Evolutionary conservation across 441 rosid species (phyloP), one percentile per base, ranked within the genome.

Genomic region (Populus hybrid): DNA sequence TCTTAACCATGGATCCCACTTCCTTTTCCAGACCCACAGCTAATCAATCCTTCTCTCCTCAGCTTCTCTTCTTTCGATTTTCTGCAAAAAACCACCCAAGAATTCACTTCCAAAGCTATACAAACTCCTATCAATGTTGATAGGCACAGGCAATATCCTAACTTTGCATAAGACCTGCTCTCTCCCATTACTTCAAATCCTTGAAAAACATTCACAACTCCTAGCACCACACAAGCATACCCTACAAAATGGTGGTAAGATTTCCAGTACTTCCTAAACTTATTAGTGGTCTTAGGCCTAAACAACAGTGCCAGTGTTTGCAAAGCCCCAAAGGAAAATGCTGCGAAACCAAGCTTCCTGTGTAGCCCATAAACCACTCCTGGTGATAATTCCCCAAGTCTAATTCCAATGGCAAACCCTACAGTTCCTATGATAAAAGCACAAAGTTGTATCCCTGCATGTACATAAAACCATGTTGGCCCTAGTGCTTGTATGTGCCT

Each of bases 201-300:
- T 72, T 95, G 95, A 69, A 94, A 92, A 71, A 95, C 98, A 83
- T 95, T 94, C 81, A 95, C 98, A 18, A 95, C 91, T 1, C 99
- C 98, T 26, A 92, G 42, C 68, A 95, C 97, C 59, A 95, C 97
- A 18, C 99, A 92, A 8, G 87, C 89, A 28, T 95, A 92, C 82
- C 99, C 98, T 0, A 95, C 98, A 79, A 94, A 90, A 84, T 95
- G 98, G 85, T 95, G 97, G 85, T 95, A 94, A 1, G 98, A 92
- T 84, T 95, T 95, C 98, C 99, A 95, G 18, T 95, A 92, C 75
- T 90, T 95, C 78, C 99, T 78, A 75, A 88, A 94, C 86, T 89
- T 90, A 83, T 92, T 88, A 0, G 99, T 95, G 0, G 97, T 90
- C 88, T 83, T 90, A 0, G 99, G 98, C 86, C 98, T 81, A 59